These are phyloP conservation scores for Albatrellus ellisii DNA, from an alignment of 768 basidiomycete genomes.

Conservation along the genomic window DNA sequence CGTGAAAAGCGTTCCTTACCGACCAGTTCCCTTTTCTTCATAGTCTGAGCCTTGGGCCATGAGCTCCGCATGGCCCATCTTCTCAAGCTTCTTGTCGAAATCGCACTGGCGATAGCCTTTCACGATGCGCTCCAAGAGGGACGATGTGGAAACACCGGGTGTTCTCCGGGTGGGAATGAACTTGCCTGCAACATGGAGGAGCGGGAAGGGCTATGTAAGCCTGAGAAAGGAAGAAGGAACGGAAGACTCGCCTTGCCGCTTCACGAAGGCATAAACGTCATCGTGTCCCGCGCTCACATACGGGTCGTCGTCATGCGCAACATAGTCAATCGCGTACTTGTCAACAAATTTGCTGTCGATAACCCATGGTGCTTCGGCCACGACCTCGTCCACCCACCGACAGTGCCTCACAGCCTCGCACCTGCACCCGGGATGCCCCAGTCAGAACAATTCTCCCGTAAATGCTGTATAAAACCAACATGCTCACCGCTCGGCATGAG, in stretches of 20 bases:
- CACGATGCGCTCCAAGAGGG: conserved; percentile 86
- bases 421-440: conserved; percentile 20
- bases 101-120: conserved; percentile 70
- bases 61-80: conserved; percentile 72
- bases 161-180: conserved; percentile 94
- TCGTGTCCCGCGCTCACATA: conserved; percentile 69
- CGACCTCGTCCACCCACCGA: conserved; percentile 92
- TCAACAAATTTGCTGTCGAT: conserved; percentile 72
- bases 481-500: conserved; percentile 68
- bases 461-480: not conserved
- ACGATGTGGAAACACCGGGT: conserved; percentile 88
- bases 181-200: conserved; percentile 42
- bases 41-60: conserved; percentile 39
- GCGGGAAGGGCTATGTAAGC: conserved; percentile 1
- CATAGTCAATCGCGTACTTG: conserved; percentile 86
- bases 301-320: conserved; percentile 91
- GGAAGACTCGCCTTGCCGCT: conserved; percentile 51
- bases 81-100: conserved; percentile 82
- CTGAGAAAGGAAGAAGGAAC: not conserved
- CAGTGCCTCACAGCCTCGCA: conserved; percentile 92
- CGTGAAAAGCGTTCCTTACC: too few relatives aligned
- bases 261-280: conserved; percentile 78
- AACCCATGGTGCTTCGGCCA: conserved; percentile 87
- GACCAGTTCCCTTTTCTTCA: conserved; percentile 14
- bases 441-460: not conserved